phyloP scores from a whole-genome alignment of 2,329 filamentous ascomycete species.

The Diaporthe citriasiana region DNA sequence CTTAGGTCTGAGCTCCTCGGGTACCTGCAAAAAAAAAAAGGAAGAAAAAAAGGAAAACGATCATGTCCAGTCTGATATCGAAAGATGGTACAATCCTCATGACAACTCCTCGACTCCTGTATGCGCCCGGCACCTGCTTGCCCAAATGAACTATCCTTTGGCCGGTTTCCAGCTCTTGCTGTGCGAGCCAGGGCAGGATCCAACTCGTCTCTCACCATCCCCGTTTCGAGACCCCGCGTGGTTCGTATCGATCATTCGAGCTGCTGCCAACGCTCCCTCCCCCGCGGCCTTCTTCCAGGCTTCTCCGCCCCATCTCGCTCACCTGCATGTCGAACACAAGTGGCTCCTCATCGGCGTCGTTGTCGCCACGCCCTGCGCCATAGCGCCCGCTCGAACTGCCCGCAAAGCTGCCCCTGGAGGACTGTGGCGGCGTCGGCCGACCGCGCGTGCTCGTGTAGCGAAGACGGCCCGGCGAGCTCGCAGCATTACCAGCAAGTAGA shows the following conservation, averaged over 20 bases:
- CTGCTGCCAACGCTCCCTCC: constrained; percentile 42
- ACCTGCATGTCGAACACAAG: constrained; percentile 43
- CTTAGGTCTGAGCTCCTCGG: not conserved
- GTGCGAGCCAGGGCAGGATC: not conserved
- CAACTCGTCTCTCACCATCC: constrained; percentile 36
- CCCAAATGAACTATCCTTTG: not conserved
- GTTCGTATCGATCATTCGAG: constrained; percentile 40
- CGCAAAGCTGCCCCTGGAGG: constrained; percentile 61
- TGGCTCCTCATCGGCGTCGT: constrained; percentile 50
- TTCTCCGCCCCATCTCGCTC: constrained; percentile 42
- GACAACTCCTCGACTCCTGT: constrained; percentile 21
- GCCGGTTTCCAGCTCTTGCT: not conserved
- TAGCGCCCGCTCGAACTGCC: constrained; percentile 56
- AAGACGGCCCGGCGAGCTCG: constrained; percentile 62
- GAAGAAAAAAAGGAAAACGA: not conserved
- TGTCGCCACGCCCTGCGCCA: constrained; percentile 54
- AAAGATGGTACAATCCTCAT: not conserved
- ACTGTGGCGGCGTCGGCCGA: constrained; percentile 60
- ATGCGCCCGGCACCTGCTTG: constrained; percentile 4
- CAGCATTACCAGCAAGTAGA: constrained; percentile 45
- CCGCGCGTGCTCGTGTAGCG: constrained; percentile 57
- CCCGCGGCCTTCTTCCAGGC: constrained; percentile 41
- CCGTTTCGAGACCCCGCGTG: constrained; percentile 38
- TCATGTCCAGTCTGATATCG: constrained; percentile 39
- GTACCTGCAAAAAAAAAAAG: constrained; percentile 22